Conservation (phyloP, 257 asterid genomes). For the Nicotiana attenuata region DNA sequence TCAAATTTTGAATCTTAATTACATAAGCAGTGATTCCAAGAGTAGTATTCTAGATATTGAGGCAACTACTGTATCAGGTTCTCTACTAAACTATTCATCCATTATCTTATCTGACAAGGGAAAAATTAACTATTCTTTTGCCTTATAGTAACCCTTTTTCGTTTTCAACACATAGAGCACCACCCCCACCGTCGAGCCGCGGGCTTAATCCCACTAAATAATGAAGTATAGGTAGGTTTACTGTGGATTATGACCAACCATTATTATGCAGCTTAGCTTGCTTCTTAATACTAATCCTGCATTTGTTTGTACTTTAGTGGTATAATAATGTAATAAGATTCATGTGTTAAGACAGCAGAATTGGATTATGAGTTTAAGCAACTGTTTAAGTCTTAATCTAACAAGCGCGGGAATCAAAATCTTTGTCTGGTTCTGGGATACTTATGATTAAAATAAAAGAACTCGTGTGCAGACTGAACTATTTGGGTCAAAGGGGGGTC, state of each 20-base stretch:
- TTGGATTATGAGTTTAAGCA: constrained; percentile 11
- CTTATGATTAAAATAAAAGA: constrained; percentile 18
- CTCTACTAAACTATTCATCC: not conserved
- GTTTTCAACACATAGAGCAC: constrained; percentile 46
- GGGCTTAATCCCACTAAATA: constrained; percentile 26
- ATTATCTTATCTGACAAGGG: constrained; percentile 1
- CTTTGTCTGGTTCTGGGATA: constrained; percentile 33
- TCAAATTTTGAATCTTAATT: constrained; percentile 47
- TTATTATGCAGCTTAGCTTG: constrained; percentile 16
- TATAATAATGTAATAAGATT: constrained; percentile 15
- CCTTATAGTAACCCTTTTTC: not conserved
- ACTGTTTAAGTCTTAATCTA: constrained; percentile 16
- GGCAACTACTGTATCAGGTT: constrained; percentile 43
- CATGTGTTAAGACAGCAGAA: constrained; percentile 17
- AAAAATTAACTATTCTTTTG: not conserved
- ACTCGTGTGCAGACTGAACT: constrained; percentile 41
- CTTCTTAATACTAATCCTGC: constrained; percentile 3
- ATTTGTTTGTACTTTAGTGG: not conserved
- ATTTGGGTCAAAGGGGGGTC: constrained; percentile 29
- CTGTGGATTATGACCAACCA: constrained; percentile 22
- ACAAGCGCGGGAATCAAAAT: constrained; percentile 36
- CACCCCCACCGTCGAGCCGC: constrained; percentile 44
- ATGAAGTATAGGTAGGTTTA: constrained; percentile 22
- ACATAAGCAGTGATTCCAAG: constrained; percentile 35
- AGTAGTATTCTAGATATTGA: constrained; percentile 25